A percentile compares a stretch with the other conserved stretches of the same genome.
Evolutionary conservation across 345 rosid species (phyloP).

Genomic region (Eucalyptus erythrocorys): DNA sequence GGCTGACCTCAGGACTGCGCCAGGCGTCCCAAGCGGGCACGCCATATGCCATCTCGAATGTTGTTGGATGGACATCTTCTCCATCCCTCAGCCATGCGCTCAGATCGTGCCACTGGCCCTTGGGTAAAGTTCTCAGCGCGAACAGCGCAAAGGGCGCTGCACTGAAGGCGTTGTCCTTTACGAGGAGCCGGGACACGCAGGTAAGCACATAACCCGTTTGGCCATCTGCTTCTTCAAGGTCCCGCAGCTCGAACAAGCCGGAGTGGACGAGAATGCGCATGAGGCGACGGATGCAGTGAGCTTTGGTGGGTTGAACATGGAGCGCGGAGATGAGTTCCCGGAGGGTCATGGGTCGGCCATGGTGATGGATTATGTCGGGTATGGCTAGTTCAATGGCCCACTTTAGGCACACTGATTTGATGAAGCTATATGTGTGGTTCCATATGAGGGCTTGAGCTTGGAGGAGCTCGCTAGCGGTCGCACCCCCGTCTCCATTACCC

Average conservation of each 20-base stretch:
- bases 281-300: constrained; percentile 3
- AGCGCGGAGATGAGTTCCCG: constrained; percentile 4
- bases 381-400: constrained; percentile 24
- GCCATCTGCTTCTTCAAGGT: not conserved
- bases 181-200: constrained; percentile 4
- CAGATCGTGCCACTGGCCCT: not conserved
- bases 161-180: not conserved
- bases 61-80: not conserved
- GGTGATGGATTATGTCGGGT: constrained; percentile 21
- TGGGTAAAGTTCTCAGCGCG: not conserved
- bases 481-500: not conserved
- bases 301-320: constrained; percentile 1
- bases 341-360: constrained; percentile 20
- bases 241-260: constrained; percentile 6
- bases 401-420: constrained; percentile 19
- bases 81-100: constrained; percentile 12
- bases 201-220: constrained; percentile 9
- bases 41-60: constrained; percentile 5
- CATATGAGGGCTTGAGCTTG: constrained; percentile 15
- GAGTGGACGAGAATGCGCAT: constrained; percentile 22
- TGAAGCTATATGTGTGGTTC: constrained; percentile 2
- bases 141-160: not conserved
- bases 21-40: not conserved
- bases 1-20: not conserved
- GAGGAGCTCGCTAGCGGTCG: not conserved